phyloP scores from a whole-genome alignment of 495 filamentous ascomycete genomes.

The Barbatosphaeria neglecta region DNA sequence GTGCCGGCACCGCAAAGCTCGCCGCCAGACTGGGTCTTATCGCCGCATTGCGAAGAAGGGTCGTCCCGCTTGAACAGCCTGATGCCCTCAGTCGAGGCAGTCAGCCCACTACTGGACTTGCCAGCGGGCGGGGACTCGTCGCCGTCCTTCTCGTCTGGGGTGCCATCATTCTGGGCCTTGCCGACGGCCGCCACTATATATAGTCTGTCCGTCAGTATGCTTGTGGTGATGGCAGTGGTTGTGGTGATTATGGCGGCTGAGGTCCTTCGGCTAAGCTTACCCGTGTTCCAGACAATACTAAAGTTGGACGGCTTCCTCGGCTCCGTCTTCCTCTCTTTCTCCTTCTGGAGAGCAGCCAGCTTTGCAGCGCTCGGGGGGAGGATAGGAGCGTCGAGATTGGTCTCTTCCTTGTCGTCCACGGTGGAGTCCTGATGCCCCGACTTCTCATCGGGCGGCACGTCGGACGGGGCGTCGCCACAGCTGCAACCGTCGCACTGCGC shows the following conservation, averaged over 20 bases:
- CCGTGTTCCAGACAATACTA: not conserved
- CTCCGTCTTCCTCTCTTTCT: not conserved
- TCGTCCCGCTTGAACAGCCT: not conserved
- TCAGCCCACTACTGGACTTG: not conserved
- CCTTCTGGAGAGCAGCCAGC: not conserved
- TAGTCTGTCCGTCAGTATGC: too few species aligned
- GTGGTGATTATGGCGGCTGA: not conserved
- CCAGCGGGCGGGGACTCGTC: not conserved
- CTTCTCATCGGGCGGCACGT: not conserved
- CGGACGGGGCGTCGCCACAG: not conserved
- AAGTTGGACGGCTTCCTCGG: too few species aligned
- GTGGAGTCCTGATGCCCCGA: not conserved
- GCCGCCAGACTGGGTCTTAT: not conserved
- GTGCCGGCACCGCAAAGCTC: not conserved
- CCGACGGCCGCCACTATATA: not conserved
- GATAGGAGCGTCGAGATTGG: not conserved
- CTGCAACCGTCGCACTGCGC: not conserved
- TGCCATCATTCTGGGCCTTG: not conserved
- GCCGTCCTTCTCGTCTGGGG: not conserved
- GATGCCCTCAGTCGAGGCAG: not conserved
- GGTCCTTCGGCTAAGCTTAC: not conserved
- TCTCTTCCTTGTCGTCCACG: not conserved
- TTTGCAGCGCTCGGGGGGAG: not conserved
- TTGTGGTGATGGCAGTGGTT: not conserved
- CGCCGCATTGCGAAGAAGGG: not conserved